Base-by-base conservation (phyloP, 805 yeast genomes). In the Maudiozyma turicensis region DNA sequence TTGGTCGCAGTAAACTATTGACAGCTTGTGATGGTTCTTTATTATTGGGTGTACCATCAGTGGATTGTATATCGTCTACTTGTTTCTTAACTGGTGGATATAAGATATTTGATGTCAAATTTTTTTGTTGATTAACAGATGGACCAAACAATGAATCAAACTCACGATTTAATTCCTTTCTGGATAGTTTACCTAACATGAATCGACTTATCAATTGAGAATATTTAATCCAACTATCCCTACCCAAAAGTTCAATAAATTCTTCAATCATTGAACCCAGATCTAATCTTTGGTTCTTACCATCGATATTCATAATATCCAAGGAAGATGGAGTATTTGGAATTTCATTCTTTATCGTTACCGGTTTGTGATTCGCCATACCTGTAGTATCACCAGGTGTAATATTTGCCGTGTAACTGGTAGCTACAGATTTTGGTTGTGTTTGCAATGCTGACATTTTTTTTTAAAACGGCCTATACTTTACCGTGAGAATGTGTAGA, bases 121-220 rank as follows among this genome's bases (percentile, higher is more conserved):
- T 35, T 28, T 8, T 29, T 15, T 14, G 32, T 7, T 8, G 6
- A 11, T n/a, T 34, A 11, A 26, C n/a, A 11, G 32, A n/a, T 3
- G 41, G 42, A 4, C 29, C 40, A 30, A 89, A 70, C 30, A 86
- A 70, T n/a, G 75, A 75, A 42, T 72, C 71, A 33, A 87, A 72
- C 44, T 73, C 80, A 11, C 72, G 69, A 52, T 80, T 78, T 48
- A 91, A 72, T 65, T 91, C 99, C 20, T 67, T 65, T 45, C 96
- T 74, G 9, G 95, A 84, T 15, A 89, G 70, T 62, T 82, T 84
- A 5, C 96, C 96, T 38, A 84, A 72, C 38, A 91, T 71, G 58
- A 89, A 91, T 47, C 77, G 70, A 46, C 91, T 81, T 28, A 93
- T 75, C 5, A 86, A 74, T 49, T 82, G 84, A 53, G 95, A 90